These are phyloP conservation scores for Daedalea quercina DNA, from an alignment of 768 basidiomycete species.

Conservation along the genomic window DNA sequence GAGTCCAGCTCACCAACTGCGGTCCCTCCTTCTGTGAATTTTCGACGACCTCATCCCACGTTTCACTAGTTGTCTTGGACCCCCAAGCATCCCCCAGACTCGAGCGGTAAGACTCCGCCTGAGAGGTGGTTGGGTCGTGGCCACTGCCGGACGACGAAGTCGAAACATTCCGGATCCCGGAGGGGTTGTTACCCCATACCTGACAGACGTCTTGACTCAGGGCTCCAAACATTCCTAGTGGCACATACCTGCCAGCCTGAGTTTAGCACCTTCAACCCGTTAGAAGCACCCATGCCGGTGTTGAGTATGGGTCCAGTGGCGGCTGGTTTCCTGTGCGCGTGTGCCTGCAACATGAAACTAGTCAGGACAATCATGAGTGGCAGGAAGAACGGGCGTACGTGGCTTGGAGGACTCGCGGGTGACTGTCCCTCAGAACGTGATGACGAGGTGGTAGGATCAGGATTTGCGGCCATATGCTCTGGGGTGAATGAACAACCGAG, in stretches of 20 bases:
- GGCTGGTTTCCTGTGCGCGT: constrained; percentile 38
- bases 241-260: constrained; percentile 58
- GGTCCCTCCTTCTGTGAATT: constrained; percentile 44
- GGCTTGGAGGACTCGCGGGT: constrained; percentile 51
- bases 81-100: constrained; percentile 47
- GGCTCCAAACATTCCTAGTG: constrained; percentile 2
- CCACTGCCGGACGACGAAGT: constrained; percentile 52
- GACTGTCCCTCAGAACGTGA: constrained; percentile 58
- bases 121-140: constrained; percentile 39
- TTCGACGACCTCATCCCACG: constrained; percentile 53
- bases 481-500: not conserved
- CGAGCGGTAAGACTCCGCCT: constrained; percentile 42
- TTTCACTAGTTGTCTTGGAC: constrained; percentile 43
- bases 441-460: constrained; percentile 43
- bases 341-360: constrained; percentile 1
- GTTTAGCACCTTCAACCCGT: constrained; percentile 44
- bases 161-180: constrained; percentile 53
- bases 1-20: constrained; percentile 34
- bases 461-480: constrained; percentile 15
- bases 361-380: not conserved
- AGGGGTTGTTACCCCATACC: constrained; percentile 54
- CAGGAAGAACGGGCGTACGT: constrained; percentile 23
- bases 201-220: constrained; percentile 17
- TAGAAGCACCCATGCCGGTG: constrained; percentile 41
- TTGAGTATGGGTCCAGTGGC: constrained; percentile 44